A percentile compares a stretch with the other conserved stretches of the same genome.
Evolutionary conservation across 805 yeast species (phyloP).

Genomic region (Cyberlindnera americana): DNA sequence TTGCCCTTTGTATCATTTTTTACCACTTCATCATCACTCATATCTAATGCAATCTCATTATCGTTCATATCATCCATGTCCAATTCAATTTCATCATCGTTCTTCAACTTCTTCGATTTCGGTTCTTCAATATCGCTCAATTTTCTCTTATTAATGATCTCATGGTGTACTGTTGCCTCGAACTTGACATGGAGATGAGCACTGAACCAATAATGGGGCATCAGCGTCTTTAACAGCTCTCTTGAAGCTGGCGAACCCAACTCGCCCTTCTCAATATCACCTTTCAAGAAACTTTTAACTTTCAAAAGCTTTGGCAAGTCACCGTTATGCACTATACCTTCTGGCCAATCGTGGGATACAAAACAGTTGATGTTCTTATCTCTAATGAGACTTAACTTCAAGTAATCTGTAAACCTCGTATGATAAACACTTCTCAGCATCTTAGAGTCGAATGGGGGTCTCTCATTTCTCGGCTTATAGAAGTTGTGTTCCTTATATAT

Average conservation of each 20-base stretch:
- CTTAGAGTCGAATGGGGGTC: slow-evolving; percentile 44
- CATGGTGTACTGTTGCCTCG: slow-evolving; percentile 50
- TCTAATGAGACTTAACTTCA: slow-evolving; percentile 47
- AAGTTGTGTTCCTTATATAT: slow-evolving; percentile 60
- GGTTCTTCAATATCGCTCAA: slow-evolving; percentile 7
- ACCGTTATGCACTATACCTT: slow-evolving; percentile 67
- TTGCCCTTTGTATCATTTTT: slow-evolving; percentile 5
- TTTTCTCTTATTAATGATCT: slow-evolving; percentile 13
- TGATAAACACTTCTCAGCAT: slow-evolving; percentile 64
- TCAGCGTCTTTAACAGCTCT: slow-evolving; percentile 47
- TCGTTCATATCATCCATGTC: slow-evolving; percentile 14
- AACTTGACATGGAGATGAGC: slow-evolving; percentile 84
- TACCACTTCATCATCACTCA: slow-evolving; percentile 20
- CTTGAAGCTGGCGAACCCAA: slow-evolving; percentile 74
- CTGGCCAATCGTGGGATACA: slow-evolving; percentile 95
- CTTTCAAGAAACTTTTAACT: slow-evolving; percentile 62
- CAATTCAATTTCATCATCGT: slow-evolving; percentile 27
- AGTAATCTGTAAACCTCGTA: slow-evolving; percentile 53
- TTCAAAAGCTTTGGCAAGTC: slow-evolving; percentile 45
- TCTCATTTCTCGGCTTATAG: slow-evolving; percentile 37
- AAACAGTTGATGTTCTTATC: slow-evolving; percentile 46
- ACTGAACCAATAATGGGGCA: slow-evolving; percentile 78
- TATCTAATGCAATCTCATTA: slow-evolving; percentile 30
- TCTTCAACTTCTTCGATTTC: slow-evolving; percentile 12
- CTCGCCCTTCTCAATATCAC: slow-evolving; percentile 54